Conservation (phyloP, 805 yeast genomes). For the Torulaspora quercuum region DNA sequence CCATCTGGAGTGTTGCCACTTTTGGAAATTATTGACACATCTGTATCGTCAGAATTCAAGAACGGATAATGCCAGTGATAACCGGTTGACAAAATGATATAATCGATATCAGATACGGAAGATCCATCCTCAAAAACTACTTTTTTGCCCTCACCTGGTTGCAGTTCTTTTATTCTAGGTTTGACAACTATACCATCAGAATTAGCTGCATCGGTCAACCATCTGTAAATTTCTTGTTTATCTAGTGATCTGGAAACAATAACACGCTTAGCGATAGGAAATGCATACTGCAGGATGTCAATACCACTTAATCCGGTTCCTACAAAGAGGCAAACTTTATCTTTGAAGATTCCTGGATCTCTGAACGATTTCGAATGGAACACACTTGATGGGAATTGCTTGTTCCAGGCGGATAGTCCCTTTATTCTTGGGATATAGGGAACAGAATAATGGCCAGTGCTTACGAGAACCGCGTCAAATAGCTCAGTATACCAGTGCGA, state of each 20-base stretch:
- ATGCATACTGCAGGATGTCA: slow-evolving; percentile 42
- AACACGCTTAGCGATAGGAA: slow-evolving; percentile 40
- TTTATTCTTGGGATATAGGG: slow-evolving; percentile 38
- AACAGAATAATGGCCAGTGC: slow-evolving; percentile 43
- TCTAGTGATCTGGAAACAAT: slow-evolving; percentile 72
- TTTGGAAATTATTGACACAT: slow-evolving; percentile 9
- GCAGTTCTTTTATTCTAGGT: slow-evolving; percentile 37
- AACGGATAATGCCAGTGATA: slow-evolving; percentile 37
- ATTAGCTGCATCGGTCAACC: slow-evolving; percentile 41
- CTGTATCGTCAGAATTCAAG: slow-evolving; percentile 12
- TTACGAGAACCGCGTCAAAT: slow-evolving; percentile 40
- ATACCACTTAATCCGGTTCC: slow-evolving; percentile 43
- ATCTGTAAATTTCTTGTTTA: slow-evolving; percentile 44
- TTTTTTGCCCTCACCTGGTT: slow-evolving; percentile 28
- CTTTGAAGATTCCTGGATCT: slow-evolving; percentile 30
- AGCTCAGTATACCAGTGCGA: slow-evolving; percentile 38
- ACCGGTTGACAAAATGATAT: slow-evolving; percentile 46
- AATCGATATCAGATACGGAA: slow-evolving; percentile 13
- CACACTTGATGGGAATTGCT: slow-evolving; percentile 30
- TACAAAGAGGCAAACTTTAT: slow-evolving; percentile 35
- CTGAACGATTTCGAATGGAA: slow-evolving; percentile 41
- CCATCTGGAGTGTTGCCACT: slow-evolving; percentile 12
- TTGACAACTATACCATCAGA: slow-evolving; percentile 37
- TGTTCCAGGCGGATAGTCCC: slow-evolving; percentile 19
- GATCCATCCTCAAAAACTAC: slow-evolving; percentile 38